A percentile compares a stretch with the other conserved stretches of the same genome.
These are phyloP conservation scores for Penicillium samsonianum DNA, from an alignment of 495 filamentous ascomycete genomes.

Conservation along the genomic window DNA sequence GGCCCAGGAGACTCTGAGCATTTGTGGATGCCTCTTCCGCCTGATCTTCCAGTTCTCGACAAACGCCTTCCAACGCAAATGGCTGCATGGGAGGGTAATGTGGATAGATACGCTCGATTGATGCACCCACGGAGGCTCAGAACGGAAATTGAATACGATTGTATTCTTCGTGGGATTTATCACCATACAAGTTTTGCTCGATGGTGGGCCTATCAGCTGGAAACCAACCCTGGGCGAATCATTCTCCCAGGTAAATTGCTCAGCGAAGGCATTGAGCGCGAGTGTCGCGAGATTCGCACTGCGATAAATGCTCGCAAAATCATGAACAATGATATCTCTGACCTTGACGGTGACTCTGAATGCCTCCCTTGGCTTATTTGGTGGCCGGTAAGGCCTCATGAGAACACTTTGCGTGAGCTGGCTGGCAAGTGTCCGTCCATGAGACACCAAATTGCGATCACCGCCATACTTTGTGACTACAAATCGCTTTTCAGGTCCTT, in stretches of 20 bases:
- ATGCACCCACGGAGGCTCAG: constrained; percentile 19
- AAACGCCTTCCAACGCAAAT: constrained; percentile 29
- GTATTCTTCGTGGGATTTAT: constrained; percentile 30
- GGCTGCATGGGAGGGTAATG: constrained; percentile 30
- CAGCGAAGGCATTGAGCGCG: constrained; percentile 9
- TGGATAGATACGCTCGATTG: constrained; percentile 31
- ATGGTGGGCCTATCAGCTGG: constrained; percentile 29
- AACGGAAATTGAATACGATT: constrained; percentile 19
- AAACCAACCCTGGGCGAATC: constrained; percentile 16
- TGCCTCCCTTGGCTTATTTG: constrained; percentile 25
- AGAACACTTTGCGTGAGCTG: constrained; percentile 16
- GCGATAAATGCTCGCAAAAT: constrained; percentile 27
- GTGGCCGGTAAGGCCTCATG: constrained; percentile 17
- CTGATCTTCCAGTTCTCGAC: constrained; percentile 29
- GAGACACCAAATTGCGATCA: constrained; percentile 22
- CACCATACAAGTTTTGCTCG: constrained; percentile 29
- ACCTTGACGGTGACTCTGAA: constrained; percentile 18
- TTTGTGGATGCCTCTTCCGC: constrained; percentile 27
- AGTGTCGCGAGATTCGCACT: constrained; percentile 18
- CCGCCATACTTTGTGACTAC: constrained; percentile 21
- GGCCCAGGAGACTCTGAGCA: constrained; percentile 15
- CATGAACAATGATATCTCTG: constrained; percentile 27
- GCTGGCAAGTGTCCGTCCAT: constrained; percentile 22
- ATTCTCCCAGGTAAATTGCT: constrained; percentile 17
- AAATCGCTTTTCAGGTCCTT: constrained; percentile 11